Conservation (phyloP, 495 filamentous ascomycete genomes). For the Pyrenopolyporus hunteri region DNA sequence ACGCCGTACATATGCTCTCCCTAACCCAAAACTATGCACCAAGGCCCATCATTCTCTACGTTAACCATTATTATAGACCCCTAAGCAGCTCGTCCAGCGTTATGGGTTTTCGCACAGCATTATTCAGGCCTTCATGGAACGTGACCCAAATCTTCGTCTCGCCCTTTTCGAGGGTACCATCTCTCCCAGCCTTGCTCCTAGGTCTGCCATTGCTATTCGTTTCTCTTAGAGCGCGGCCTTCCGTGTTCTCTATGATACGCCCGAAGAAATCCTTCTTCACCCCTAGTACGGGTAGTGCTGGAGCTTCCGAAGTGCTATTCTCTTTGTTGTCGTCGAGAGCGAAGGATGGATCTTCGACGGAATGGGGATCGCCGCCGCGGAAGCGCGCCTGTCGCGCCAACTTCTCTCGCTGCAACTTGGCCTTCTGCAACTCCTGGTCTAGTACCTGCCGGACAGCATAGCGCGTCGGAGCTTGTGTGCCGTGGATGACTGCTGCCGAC, state of each 20-base stretch:
- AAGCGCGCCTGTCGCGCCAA: slow-evolving; percentile 62
- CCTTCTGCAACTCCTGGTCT: slow-evolving; percentile 83
- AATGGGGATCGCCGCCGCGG: slow-evolving; percentile 45
- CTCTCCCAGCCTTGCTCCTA: slow-evolving; percentile 43
- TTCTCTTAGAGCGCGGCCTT: slow-evolving; percentile 47
- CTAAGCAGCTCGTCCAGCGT: slow-evolving; percentile 83
- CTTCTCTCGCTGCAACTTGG: slow-evolving; percentile 64
- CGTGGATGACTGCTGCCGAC: slow-evolving; percentile 50
- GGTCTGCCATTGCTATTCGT: slow-evolving; percentile 47
- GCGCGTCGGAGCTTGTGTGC: slow-evolving; percentile 68
- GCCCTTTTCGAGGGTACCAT: slow-evolving; percentile 47
- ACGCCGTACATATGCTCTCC: slow-evolving; percentile 17
- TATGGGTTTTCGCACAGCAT: slow-evolving; percentile 93
- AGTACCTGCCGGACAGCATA: slow-evolving; percentile 92
- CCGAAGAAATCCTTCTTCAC: slow-evolving; percentile 94
- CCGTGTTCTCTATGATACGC: slow-evolving; percentile 62
- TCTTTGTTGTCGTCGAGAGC: slow-evolving; percentile 54
- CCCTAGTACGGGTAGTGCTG: slow-evolving; percentile 41
- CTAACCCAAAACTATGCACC: neutral
- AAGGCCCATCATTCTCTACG: neutral
- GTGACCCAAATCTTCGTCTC: slow-evolving; percentile 84
- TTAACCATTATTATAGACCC: slow-evolving; percentile 53
- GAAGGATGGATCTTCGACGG: slow-evolving; percentile 38
- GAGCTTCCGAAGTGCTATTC: slow-evolving; percentile 32
- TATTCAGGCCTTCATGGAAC: slow-evolving; percentile 94